Percentiles rank a stretch among this genome's conserved stretches.
These are phyloP conservation scores for Heterobasidion irregulare DNA, from an alignment of 1,284 basidiomycete genomes.

Conservation along the genomic window DNA sequence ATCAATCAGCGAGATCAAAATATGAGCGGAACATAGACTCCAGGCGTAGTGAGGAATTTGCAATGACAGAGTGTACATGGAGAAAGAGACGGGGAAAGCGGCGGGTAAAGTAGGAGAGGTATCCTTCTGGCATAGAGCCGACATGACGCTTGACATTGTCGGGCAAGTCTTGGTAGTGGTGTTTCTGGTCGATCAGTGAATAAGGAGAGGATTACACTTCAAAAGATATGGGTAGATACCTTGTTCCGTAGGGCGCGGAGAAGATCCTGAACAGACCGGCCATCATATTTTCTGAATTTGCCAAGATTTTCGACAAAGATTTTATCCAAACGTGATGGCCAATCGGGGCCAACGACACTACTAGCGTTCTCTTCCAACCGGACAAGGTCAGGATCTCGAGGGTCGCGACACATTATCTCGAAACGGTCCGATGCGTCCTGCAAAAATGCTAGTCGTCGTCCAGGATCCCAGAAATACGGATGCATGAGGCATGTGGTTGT, in stretches of 20 bases:
- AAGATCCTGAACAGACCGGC: conserved; percentile 84
- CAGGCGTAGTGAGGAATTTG: conserved; percentile 51
- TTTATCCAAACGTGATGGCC: conserved; percentile 83
- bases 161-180: conserved; percentile 95
- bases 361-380: conserved; percentile 67
- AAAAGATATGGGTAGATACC: conserved; percentile 35
- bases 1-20: conserved; percentile 39
- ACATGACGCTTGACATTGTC: conserved; percentile 83
- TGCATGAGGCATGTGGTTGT: conserved; percentile 83
- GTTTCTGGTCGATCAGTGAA: conserved; percentile 55
- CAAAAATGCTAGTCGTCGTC: conserved; percentile 82
- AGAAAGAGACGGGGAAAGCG: conserved; percentile 90
- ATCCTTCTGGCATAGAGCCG: conserved; percentile 88
- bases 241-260: conserved; percentile 93
- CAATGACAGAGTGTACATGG: conserved; percentile 83
- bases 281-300: conserved; percentile 96
- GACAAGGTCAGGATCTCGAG: conserved; percentile 71
- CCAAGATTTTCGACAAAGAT: conserved; percentile 90
- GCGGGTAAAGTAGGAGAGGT: conserved; percentile 85
- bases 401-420: conserved; percentile 94
- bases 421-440: conserved; percentile 97
- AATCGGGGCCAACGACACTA: conserved; percentile 78
- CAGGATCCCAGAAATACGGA: conserved; percentile 95
- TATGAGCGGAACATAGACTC: conserved; percentile 86
- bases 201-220: neutral